A percentile compares a stretch with the other conserved stretches of the same genome.
Evolutionary conservation across 2,329 filamentous ascomycete species (phyloP).

Genomic region (Arthrobotrys megalospora): DNA sequence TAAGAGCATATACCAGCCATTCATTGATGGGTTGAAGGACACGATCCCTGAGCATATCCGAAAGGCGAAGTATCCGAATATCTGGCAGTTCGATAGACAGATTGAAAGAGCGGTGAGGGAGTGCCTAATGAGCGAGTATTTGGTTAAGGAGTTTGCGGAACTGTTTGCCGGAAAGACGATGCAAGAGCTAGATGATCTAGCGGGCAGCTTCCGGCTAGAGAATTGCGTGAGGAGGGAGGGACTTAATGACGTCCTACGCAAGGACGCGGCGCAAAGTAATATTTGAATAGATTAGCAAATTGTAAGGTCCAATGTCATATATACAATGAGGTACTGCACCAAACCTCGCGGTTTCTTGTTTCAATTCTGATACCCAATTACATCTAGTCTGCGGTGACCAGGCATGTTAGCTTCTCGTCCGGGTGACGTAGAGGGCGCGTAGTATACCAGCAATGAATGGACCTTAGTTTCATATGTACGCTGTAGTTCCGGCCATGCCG

Average conservation of each 20-base stretch:
- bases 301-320: neutral
- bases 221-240: conserved; percentile 71
- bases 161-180: conserved; percentile 71
- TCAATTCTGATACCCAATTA: no score
- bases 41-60: conserved; percentile 62
- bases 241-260: conserved; percentile 68
- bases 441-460: no score
- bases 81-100: conserved; percentile 64
- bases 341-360: no score
- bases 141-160: conserved; percentile 72
- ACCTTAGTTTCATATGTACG: no score
- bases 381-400: no score
- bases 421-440: no score
- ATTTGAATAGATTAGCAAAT: neutral
- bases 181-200: conserved; percentile 72
- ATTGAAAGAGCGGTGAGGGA: conserved; percentile 69
- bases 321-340: no score
- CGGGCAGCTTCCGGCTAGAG: conserved; percentile 71
- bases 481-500: no score
- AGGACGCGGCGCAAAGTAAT: conserved; percentile 45
- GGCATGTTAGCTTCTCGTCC: no score
- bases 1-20: conserved; percentile 65
- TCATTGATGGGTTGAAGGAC: conserved; percentile 63
- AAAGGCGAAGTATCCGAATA: conserved; percentile 63
- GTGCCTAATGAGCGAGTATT: conserved; percentile 71